Conservation (phyloP, 2,329 filamentous ascomycete species). For the Cercospora brassicicola region DNA sequence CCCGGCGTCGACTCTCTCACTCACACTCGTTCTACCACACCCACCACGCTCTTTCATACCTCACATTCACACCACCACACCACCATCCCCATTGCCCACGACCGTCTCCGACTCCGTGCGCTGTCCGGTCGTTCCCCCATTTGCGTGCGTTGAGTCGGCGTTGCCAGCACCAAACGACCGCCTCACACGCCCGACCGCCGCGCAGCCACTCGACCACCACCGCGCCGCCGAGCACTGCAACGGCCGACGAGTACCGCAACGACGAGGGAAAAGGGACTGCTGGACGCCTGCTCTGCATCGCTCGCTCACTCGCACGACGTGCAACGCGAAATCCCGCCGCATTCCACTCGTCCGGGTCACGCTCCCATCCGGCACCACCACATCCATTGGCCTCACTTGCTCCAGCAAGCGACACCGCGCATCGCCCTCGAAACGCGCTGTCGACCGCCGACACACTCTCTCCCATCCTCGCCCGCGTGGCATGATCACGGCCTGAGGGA, state of each 20-base stretch:
- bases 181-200: not conserved
- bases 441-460: not conserved
- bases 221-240: not conserved
- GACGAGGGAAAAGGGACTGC: not conserved
- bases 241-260: not conserved
- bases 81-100: not conserved
- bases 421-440: slow-evolving; percentile 2
- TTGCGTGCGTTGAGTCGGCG: not conserved
- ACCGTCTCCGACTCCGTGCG: not conserved
- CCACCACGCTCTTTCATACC: not conserved
- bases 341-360: not conserved
- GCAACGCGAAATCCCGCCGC: not conserved
- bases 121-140: not conserved
- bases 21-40: not conserved
- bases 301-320: not conserved
- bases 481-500: slow-evolving; percentile 15
- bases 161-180: not conserved
- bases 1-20: not conserved
- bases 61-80: not conserved
- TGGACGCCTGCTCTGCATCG: not conserved
- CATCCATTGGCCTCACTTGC: slow-evolving; percentile 12
- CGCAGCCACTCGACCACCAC: not conserved
- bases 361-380: not conserved
- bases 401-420: slow-evolving; percentile 13
- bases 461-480: slow-evolving; percentile 5